Evolutionary conservation across 177 flowering plant species (phyloP), one percentile per base, ranked within the genome.

Genomic region (Telopea speciosissima): DNA sequence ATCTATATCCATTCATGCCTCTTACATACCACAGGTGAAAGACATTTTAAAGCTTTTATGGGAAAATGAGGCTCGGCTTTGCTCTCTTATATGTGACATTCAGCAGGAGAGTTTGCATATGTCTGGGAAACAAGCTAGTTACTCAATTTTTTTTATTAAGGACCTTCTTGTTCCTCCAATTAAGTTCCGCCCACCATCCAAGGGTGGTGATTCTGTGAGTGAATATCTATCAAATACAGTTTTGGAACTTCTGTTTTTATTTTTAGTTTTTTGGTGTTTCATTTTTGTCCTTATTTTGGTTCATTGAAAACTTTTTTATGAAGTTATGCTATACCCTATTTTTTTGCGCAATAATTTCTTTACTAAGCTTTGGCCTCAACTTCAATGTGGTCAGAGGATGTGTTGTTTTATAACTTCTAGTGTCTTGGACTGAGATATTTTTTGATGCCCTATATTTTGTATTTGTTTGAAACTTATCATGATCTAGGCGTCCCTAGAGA

Each of bases 131-230:
- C 73, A 67, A 65, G 74, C 74, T 12, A 87, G 82, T 71, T 68
- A 79, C 72, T 77, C 84, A 16, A 96, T 93, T 89, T 96, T 96
- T 68, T 96, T 96, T 66, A 71, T 93, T 10, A 88, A 89, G 59
- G 79, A 87, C 40, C 54, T 96, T 70, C 92, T 91, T 76, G 98
- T 96, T n/a, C 90, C 97, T 71, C 98, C 99, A 21, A 84, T 78
- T 70, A 96, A 86, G 82, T 96, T 93, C 76, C 87, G 99, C 8
- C 96, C 98, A 7, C 90, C 95, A 31, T 45, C 94, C 52, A 85
- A 75, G 66, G 87, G 82, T 28, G 88, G 87, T 75, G 87, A 81
- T 75, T 74, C 86, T 66, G 99, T 95, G 81, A 87, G 88, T 77
- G 23, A 7, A 36, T 36, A 36, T 36, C 40, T 5, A 36, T 36